phyloP scores from a whole-genome alignment of 2,329 filamentous ascomycete species.

The Xenoacremonium recifei region DNA sequence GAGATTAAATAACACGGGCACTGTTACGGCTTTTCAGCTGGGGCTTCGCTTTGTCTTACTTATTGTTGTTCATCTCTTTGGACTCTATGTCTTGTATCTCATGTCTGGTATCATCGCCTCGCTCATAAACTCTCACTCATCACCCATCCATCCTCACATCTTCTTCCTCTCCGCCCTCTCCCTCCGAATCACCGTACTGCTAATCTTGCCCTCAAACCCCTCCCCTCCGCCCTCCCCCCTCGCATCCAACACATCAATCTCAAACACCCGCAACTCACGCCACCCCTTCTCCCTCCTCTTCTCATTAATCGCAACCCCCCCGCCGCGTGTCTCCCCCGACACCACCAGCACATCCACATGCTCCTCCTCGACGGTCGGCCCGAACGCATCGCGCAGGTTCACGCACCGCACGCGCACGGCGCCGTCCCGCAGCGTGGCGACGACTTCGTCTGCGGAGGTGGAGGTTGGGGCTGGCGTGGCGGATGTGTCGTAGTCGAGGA shows the following conservation, averaged over 20 bases:
- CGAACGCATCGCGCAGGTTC: constrained; percentile 83
- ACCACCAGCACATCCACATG: constrained; percentile 78
- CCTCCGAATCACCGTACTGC: constrained; percentile 79
- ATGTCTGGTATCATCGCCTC: too few relatives aligned
- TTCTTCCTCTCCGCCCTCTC: constrained; percentile 37
- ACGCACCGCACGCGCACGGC: constrained; percentile 72
- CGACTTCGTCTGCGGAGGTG: constrained; percentile 25
- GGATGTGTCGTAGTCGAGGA: constrained; percentile 44
- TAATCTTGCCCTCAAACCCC: constrained; percentile 80
- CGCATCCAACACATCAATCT: constrained; percentile 83
- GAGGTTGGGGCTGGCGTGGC: constrained; percentile 11
- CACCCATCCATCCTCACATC: constrained; percentile 6
- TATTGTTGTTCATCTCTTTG: too few relatives aligned
- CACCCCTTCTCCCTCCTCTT: constrained; percentile 75
- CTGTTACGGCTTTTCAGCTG: too few relatives aligned
- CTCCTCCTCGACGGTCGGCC: constrained; percentile 83
- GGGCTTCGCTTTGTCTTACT: too few relatives aligned
- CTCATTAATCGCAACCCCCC: constrained; percentile 84
- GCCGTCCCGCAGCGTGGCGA: constrained; percentile 56
- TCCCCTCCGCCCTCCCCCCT: constrained; percentile 38
- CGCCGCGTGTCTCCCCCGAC: constrained; percentile 81
- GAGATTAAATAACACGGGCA: too few relatives aligned
- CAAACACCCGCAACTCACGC: constrained; percentile 74
- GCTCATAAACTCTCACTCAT: too few relatives aligned
- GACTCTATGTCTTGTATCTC: too few relatives aligned